Evolutionary conservation across 192 early-diverging fungal genomes (phyloP).

Genomic region (Coemansia sp.): DNA sequence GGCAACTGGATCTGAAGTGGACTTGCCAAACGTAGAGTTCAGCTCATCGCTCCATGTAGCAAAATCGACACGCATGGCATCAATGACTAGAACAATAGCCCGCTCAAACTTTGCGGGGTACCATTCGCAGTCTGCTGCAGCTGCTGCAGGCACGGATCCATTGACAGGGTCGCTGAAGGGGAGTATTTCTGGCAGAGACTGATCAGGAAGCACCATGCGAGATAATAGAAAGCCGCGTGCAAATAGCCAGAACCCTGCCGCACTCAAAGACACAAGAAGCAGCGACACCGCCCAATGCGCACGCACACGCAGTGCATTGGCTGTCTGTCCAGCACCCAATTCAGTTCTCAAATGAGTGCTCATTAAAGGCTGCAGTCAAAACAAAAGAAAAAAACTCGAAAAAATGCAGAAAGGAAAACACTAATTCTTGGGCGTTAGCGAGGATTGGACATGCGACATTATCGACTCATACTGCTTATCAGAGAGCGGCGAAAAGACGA

Average conservation of each 20-base stretch:
- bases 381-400: too few relatives aligned
- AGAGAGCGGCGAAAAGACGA: slow-evolving; percentile 44
- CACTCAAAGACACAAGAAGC: slow-evolving; percentile 10
- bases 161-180: slow-evolving; percentile 12
- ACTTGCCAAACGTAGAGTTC: slow-evolving; percentile 6
- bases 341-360: too few relatives aligned
- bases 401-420: too few relatives aligned
- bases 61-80: slow-evolving; percentile 72
- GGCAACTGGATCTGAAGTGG: not conserved
- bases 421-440: too few relatives aligned
- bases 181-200: slow-evolving; percentile 36
- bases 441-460: slow-evolving; percentile 26
- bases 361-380: too few relatives aligned
- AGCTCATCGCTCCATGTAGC: slow-evolving; percentile 51
- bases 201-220: slow-evolving; percentile 60
- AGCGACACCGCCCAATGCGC: slow-evolving; percentile 29
- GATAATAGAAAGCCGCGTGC: slow-evolving; percentile 70
- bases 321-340: not conserved
- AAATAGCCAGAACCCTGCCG: slow-evolving; percentile 64
- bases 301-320: slow-evolving; percentile 14
- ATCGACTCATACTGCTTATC: slow-evolving; percentile 38
- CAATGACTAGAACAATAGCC: slow-evolving; percentile 68
- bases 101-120: slow-evolving; percentile 56
- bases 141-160: not conserved
- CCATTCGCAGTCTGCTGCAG: slow-evolving; percentile 20